Conservation (phyloP, 2,329 filamentous ascomycete genomes). For the Polytolypa hystricis region DNA sequence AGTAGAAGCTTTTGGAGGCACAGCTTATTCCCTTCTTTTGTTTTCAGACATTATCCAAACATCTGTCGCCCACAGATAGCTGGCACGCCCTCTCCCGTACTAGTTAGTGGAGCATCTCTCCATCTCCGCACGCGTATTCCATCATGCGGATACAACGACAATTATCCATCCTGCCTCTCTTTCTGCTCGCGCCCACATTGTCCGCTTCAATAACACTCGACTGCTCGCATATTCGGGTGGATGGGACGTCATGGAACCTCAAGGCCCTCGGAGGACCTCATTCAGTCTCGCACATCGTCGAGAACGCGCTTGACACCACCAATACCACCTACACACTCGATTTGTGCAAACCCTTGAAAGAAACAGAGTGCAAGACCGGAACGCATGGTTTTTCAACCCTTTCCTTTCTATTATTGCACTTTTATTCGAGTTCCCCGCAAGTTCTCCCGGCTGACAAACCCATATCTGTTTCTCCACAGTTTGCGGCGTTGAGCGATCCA, state of each 20-base stretch:
- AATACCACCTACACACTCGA: conserved; percentile 79
- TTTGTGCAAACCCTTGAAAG: conserved; percentile 58
- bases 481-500: conserved; percentile 11
- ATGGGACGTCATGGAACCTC: conserved; percentile 19
- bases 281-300: conserved; percentile 9
- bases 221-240: conserved; percentile 18
- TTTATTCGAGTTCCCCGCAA: neutral
- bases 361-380: conserved; percentile 19
- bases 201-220: conserved; percentile 14
- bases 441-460: neutral
- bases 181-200: conserved; percentile 12
- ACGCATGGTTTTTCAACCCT: conserved; percentile 8
- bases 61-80: too few species aligned
- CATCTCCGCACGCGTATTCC: neutral
- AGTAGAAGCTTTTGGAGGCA: too few species aligned
- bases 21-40: too few species aligned
- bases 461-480: conserved; percentile 9
- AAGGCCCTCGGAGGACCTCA: conserved; percentile 19
- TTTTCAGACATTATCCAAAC: too few species aligned
- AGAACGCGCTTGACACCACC: conserved; percentile 27
- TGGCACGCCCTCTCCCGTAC: neutral
- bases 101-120: neutral
- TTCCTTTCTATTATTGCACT: neutral
- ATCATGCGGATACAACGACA: conserved; percentile 8
- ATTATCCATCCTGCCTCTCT: conserved; percentile 10